Conservation (phyloP, 148 eudicot species). For the Rhododendron kiyosumense region DNA sequence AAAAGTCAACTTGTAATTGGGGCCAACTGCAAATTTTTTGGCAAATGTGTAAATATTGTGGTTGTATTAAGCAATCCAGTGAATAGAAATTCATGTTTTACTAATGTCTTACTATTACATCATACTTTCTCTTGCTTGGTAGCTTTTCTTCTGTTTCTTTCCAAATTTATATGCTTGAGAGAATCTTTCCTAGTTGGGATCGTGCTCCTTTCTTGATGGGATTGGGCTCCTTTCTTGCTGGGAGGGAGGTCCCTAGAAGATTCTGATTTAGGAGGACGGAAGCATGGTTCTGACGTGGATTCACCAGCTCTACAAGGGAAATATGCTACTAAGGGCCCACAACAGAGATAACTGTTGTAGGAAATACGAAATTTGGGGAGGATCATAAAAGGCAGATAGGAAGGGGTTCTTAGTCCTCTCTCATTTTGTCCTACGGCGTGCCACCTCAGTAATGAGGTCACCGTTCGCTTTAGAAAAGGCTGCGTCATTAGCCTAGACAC, state of each 20-base stretch:
- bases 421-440: not conserved
- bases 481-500: not conserved
- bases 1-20: not conserved
- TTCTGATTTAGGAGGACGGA: not conserved
- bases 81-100: too few species aligned
- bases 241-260: not conserved
- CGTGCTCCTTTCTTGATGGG: not conserved
- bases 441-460: not conserved
- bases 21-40: not conserved
- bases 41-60: not conserved
- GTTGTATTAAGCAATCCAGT: not conserved
- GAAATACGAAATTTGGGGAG: not conserved
- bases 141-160: not conserved
- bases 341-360: not conserved
- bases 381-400: not conserved
- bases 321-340: not conserved
- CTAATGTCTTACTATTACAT: not conserved
- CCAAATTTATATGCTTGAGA: not conserved
- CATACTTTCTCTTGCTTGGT: not conserved
- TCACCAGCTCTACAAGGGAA: not conserved
- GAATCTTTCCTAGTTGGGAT: not conserved
- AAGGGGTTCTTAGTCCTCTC: not conserved
- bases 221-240: not conserved
- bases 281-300: not conserved
- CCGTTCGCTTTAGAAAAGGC: not conserved